A percentile compares a stretch with the other conserved stretches of the same genome.
phyloP scores from a whole-genome alignment of 2,329 filamentous ascomycete genomes.

The Colletotrichum sp. region DNA sequence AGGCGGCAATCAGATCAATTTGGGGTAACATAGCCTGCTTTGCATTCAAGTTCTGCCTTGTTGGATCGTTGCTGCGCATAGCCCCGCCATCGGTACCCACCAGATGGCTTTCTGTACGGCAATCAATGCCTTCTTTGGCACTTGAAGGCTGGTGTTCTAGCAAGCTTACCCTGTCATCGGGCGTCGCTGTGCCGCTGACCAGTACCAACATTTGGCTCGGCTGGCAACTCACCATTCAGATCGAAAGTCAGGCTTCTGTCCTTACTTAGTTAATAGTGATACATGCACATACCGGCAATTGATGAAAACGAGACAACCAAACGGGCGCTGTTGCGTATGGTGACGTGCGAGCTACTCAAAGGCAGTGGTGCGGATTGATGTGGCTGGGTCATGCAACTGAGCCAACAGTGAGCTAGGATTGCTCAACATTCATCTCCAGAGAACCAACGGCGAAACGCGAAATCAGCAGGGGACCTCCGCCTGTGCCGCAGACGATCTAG shows the following conservation, averaged over 20 bases:
- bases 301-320: fast-evolving
- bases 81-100: neutral
- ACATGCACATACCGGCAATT: neutral
- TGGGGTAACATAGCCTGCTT: fast-evolving
- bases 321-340: fast-evolving
- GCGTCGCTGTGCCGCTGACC: neutral
- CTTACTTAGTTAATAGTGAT: neutral
- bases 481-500: neutral
- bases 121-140: neutral
- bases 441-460: neutral
- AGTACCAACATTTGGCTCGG: fast-evolving
- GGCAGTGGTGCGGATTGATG: neutral
- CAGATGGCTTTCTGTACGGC: neutral
- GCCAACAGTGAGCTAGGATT: neutral
- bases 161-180: neutral
- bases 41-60: neutral
- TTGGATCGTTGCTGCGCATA: neutral
- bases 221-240: neutral
- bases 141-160: neutral
- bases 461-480: neutral
- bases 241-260: neutral
- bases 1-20: neutral
- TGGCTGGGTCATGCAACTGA: neutral
- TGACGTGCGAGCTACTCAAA: neutral
- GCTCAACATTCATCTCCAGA: neutral